These are phyloP conservation scores for Phytophthora cactorum DNA, from an alignment of 352 stramenopile species.

Conservation along the genomic window DNA sequence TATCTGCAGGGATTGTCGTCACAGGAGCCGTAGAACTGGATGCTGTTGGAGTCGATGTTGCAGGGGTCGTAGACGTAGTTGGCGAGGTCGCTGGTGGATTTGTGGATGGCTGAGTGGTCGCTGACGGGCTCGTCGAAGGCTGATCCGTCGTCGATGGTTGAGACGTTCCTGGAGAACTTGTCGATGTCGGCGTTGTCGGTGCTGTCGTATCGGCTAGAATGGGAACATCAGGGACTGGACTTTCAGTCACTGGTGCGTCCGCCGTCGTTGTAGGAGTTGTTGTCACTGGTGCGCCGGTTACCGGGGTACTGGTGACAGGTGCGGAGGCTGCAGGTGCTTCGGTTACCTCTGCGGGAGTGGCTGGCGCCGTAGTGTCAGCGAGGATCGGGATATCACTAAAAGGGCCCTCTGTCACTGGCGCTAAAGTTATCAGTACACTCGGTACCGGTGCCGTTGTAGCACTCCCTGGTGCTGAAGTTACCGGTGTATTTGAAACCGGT, in stretches of 20 bases:
- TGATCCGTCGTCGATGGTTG: slow-evolving; percentile 2
- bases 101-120: not conserved
- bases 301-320: not conserved
- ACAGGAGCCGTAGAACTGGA: not conserved
- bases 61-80: not conserved
- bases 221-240: slow-evolving; percentile 6
- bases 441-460: not conserved
- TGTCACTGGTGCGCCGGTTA: slow-evolving; percentile 1
- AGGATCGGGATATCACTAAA: slow-evolving; percentile 18
- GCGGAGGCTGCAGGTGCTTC: slow-evolving; percentile 10
- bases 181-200: slow-evolving; percentile 3
- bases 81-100: not conserved
- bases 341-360: slow-evolving; percentile 4
- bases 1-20: not conserved
- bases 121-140: slow-evolving; percentile 4
- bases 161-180: slow-evolving; percentile 12
- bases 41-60: slow-evolving; percentile 1
- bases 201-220: slow-evolving; percentile 16
- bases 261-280: not conserved
- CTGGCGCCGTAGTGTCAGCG: slow-evolving; percentile 10
- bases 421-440: not conserved
- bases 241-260: not conserved
- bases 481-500: not conserved
- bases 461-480: not conserved
- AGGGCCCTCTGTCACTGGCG: slow-evolving; percentile 12